Percentiles rank a stretch among this genome's conserved stretches.
These are phyloP conservation scores for Lantana camara DNA, from an alignment of 257 asterid species.

Conservation along the genomic window DNA sequence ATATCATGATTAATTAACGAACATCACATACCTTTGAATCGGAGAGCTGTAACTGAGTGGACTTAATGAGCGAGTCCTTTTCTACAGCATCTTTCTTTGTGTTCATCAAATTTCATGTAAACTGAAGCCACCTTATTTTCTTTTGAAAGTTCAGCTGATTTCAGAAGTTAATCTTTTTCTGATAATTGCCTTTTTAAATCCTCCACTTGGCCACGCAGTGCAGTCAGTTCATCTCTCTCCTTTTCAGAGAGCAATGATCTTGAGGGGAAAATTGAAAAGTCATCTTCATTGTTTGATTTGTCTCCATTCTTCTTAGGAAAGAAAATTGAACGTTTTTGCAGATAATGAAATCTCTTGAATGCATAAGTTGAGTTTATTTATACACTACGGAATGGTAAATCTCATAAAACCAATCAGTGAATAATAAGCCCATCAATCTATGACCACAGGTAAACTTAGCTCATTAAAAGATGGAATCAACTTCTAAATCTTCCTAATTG, in stretches of 20 bases:
- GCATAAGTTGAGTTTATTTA: background rate
- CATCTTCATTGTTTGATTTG: constrained; percentile 39
- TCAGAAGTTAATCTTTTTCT: constrained; percentile 79
- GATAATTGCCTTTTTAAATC: constrained; percentile 67
- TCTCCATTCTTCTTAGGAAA: constrained; percentile 40
- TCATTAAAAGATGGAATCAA: no score
- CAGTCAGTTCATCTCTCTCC: constrained; percentile 78
- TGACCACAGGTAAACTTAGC: no score
- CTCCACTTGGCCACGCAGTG: constrained; percentile 69
- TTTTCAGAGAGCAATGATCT: no score
- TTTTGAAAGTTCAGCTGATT: constrained; percentile 65
- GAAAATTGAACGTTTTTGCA: constrained; percentile 54
- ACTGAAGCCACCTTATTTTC: constrained; percentile 59
- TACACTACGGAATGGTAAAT: background rate
- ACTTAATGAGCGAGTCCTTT: constrained; percentile 69
- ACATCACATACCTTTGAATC: no score
- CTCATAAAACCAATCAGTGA: no score
- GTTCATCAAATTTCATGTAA: constrained; percentile 48
- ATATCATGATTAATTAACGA: background rate
- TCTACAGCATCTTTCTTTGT: constrained; percentile 57
- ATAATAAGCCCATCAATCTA: no score
- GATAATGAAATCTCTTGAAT: no score
- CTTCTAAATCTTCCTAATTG: no score
- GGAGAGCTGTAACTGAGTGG: constrained; percentile 69
- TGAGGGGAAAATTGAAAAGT: no score